Evolutionary conservation across 106 monocot species (phyloP), one percentile per base, ranked within the genome.

Genomic region (Dendrobium chrysotoxum): DNA sequence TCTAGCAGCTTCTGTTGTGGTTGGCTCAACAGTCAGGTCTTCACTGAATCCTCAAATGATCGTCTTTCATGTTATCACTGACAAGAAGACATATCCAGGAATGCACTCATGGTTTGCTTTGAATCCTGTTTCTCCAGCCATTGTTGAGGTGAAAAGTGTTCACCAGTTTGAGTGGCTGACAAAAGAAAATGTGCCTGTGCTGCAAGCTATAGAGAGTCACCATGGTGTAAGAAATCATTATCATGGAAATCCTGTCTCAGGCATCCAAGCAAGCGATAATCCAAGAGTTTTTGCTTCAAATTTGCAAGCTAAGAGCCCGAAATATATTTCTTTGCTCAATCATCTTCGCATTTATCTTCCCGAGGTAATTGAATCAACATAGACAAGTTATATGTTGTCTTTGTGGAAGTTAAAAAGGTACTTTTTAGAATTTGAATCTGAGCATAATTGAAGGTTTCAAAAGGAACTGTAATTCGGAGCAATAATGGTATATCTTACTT

Each of bases 51-150:
- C 93, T 85, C 85, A 90, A 41, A 93, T 75, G 83, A 84, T 91
- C 61, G 89, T 96, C 40, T 93, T 96, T 81, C 96, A 93, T 83
- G 89, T 96, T 50, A 91, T 93, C 57, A 93, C 93, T 31, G 96
- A 96, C 76, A 93, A 93, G 84, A 96, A 93, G 80, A 96, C 96
- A 28, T 93, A 93, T 87, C 91, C 93, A 17, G 93, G 84, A 17
- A 93, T 96, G 96, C 96, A 93, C 80, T 96, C 93, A 75, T 96
- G 93, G 93, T 96, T 96, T 89, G 96, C 93, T 64, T 84, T 96
- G 53, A 91, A 96, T 80, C 80, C 90, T 81, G 35, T 85, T 72
- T 79, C 82, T 40, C 88, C 93, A 20, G 89, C 93, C 28, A 90
- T 93, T 80, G 80, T 96, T 79, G 96, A 96, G 80, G 96, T 93